Conservation (phyloP, 2,329 filamentous ascomycete genomes). For the Aspergillus costaricaensis region DNA sequence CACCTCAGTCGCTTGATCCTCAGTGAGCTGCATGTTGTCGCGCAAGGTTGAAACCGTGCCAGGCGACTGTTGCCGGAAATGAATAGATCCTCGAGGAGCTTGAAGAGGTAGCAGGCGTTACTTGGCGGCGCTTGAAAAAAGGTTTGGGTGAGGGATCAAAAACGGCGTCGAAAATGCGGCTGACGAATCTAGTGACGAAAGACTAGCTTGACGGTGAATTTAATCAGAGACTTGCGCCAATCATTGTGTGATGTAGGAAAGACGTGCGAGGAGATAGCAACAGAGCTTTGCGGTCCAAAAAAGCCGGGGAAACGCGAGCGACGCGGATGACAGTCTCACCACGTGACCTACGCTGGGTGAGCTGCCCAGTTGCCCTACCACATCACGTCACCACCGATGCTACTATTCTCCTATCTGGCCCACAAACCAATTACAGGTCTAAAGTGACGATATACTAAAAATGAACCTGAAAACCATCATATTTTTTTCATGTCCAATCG, state of each 20-base stretch:
- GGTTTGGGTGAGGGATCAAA: neutral
- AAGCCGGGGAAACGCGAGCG: slow-evolving; percentile 26
- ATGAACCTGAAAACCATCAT: slow-evolving; percentile 23
- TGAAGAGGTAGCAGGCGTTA: neutral
- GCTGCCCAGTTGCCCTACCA: neutral
- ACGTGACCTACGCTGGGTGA: slow-evolving; percentile 14
- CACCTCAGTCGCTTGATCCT: slow-evolving; percentile 54
- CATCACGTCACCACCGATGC: neutral
- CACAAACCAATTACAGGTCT: neutral
- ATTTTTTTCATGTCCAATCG: slow-evolving; percentile 36
- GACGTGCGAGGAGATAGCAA: neutral
- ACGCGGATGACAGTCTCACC: slow-evolving; percentile 20
- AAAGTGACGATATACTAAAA: neutral
- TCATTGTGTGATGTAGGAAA: slow-evolving; percentile 6
- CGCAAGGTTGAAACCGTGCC: neutral
- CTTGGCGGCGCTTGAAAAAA: neutral
- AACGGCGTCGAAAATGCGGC: neutral
- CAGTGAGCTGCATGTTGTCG: slow-evolving; percentile 55
- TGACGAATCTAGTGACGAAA: neutral
- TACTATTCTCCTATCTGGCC: no score
- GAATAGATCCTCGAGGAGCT: neutral
- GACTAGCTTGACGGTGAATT: neutral
- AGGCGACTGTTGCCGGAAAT: slow-evolving; percentile 3
- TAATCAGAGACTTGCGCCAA: slow-evolving; percentile 1
- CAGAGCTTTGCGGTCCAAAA: slow-evolving; percentile 16